These are phyloP conservation scores for Myxozyma vanderwaltii DNA, from an alignment of 805 yeast species.

Conservation along the genomic window DNA sequence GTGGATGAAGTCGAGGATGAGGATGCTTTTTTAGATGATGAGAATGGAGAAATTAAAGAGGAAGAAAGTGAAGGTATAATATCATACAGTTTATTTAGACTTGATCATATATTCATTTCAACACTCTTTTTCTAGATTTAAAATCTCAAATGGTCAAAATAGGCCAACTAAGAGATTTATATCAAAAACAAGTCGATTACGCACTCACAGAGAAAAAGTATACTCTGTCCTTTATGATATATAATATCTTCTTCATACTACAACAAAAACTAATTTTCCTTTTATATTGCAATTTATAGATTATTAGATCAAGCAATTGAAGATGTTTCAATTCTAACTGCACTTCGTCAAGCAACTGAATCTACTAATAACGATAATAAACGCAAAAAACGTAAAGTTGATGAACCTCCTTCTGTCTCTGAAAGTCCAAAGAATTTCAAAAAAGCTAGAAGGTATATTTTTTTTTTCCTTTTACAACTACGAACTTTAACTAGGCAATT, in stretches of 20 bases:
- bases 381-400: conserved; percentile 33
- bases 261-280: too few species aligned
- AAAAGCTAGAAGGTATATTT: conserved; percentile 26
- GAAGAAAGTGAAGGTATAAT: conserved; percentile 16
- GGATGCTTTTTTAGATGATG: neutral
- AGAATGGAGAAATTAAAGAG: conserved; percentile 1
- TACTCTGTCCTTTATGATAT: too few species aligned
- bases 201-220: conserved; percentile 24
- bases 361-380: conserved; percentile 13
- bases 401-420: conserved; percentile 13
- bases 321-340: conserved; percentile 20
- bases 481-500: too few species aligned
- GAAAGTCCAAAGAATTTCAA: conserved; percentile 26
- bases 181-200: conserved; percentile 18
- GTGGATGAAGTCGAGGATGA: conserved; percentile 8
- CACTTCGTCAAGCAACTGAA: conserved; percentile 29
- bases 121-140: neutral
- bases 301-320: conserved; percentile 28
- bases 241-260: too few species aligned
- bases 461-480: neutral
- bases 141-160: conserved; percentile 14
- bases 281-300: neutral
- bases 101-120: too few species aligned
- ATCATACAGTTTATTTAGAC: too few species aligned
- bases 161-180: conserved; percentile 20